phyloP scores from a whole-genome alignment of 1,139 yeast species.

The Geotrichum aggregatum region DNA sequence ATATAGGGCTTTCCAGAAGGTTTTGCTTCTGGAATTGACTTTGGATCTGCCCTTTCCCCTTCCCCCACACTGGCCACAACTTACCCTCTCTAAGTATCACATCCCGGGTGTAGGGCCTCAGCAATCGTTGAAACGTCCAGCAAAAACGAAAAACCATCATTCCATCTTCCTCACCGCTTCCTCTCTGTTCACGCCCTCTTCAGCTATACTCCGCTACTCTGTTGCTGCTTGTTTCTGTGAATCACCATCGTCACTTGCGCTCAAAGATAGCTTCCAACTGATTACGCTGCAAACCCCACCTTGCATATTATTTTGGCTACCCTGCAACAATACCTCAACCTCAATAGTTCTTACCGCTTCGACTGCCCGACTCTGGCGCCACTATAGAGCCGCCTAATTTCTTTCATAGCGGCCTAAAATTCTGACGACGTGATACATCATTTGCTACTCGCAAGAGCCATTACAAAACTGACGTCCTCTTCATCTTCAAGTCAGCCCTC shows the following conservation, averaged over 20 bases:
- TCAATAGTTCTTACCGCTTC: no score
- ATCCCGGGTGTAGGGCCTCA: not conserved
- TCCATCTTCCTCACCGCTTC: constrained; percentile 59
- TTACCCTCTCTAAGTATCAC: not conserved
- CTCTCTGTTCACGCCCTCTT: not conserved
- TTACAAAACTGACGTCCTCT: not conserved
- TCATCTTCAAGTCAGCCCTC: not conserved
- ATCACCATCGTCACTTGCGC: constrained; percentile 1
- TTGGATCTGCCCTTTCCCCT: not conserved
- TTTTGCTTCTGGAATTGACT: not conserved
- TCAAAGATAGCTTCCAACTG: not conserved
- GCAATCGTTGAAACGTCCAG: not conserved
- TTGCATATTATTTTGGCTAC: no score
- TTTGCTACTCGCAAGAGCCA: not conserved
- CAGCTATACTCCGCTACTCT: no score
- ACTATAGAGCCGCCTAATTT: no score
- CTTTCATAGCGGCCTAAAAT: no score
- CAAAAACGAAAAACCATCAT: constrained; percentile 46
- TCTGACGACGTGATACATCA: no score
- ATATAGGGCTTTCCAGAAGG: no score
- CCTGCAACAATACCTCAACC: no score
- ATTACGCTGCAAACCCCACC: no score
- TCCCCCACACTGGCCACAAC: not conserved
- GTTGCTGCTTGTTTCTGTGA: no score
- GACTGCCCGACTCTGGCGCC: no score